phyloP scores from a whole-genome alignment of 1,284 basidiomycete species.

The Porogramme epimiltina region DNA sequence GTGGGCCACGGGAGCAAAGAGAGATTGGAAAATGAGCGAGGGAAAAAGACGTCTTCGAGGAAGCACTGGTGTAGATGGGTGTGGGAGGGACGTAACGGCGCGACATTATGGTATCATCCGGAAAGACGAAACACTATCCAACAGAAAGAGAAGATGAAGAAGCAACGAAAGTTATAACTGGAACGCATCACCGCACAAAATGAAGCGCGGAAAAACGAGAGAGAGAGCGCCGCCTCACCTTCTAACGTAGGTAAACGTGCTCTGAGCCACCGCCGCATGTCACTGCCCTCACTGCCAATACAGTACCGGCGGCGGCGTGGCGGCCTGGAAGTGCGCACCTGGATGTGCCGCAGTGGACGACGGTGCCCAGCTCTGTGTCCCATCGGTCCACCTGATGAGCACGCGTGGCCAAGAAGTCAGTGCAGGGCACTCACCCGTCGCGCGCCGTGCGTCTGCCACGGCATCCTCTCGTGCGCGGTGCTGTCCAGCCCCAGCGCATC shows the following conservation, averaged over 20 bases:
- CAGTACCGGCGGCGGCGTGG: constrained; percentile 11
- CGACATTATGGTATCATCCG: constrained; percentile 1
- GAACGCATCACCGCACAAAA: too few relatives aligned
- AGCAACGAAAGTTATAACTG: neutral
- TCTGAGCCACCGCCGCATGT: neutral
- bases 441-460: constrained; percentile 26
- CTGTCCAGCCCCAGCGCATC: constrained; percentile 27
- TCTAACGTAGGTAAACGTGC: neutral
- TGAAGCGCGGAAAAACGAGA: too few relatives aligned
- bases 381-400: neutral
- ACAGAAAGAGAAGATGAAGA: neutral
- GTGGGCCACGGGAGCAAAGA: too few relatives aligned
- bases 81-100: neutral
- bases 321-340: neutral
- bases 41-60: too few relatives aligned
- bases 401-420: neutral
- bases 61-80: neutral
- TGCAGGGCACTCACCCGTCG: constrained; percentile 23
- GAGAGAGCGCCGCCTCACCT: too few relatives aligned
- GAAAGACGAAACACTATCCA: neutral
- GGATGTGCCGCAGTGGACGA: constrained; percentile 18
- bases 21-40: neutral
- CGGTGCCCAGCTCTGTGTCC: constrained; percentile 27
- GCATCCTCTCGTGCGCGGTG: constrained; percentile 11
- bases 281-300: constrained; percentile 6